A percentile compares a stretch with the other conserved stretches of the same genome.
phyloP scores from a whole-genome alignment of 306 rosid species.

The Vigna nakashimae region DNA sequence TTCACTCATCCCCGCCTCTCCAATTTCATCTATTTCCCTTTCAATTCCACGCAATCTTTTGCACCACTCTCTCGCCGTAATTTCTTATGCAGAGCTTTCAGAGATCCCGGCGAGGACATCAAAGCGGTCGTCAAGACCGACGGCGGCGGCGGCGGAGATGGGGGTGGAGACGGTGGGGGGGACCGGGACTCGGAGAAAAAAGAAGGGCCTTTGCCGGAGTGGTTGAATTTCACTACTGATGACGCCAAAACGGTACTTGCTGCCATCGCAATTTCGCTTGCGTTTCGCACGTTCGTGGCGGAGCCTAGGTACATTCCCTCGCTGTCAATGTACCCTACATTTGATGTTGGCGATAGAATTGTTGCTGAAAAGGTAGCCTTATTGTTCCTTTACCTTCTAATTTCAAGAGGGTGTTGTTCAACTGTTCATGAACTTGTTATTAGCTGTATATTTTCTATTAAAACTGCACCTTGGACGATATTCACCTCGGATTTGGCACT shows the following conservation, averaged over 20 bases:
- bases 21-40: constrained; percentile 44
- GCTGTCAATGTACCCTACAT: constrained; percentile 97
- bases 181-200: constrained; percentile 57
- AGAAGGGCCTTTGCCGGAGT: constrained; percentile 62
- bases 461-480: background rate
- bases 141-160: constrained; percentile 47
- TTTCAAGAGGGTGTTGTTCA: background rate
- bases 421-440: background rate
- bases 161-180: constrained; percentile 29
- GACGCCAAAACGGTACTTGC: constrained; percentile 87
- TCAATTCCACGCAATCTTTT: constrained; percentile 28
- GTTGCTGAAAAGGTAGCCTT: constrained; percentile 88
- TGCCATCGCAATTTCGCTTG: constrained; percentile 71
- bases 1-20: constrained; percentile 46
- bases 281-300: constrained; percentile 78
- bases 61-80: constrained; percentile 40
- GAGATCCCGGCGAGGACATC: constrained; percentile 55
- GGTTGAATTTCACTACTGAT: constrained; percentile 80
- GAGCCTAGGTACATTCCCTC: constrained; percentile 99
- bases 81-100: constrained; percentile 55
- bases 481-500: background rate
- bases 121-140: constrained; percentile 53
- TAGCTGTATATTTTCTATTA: background rate
- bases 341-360: constrained; percentile 98
- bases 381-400: background rate